These are phyloP conservation scores for Starmerella bombicola DNA, from an alignment of 805 yeast species.

Conservation along the genomic window DNA sequence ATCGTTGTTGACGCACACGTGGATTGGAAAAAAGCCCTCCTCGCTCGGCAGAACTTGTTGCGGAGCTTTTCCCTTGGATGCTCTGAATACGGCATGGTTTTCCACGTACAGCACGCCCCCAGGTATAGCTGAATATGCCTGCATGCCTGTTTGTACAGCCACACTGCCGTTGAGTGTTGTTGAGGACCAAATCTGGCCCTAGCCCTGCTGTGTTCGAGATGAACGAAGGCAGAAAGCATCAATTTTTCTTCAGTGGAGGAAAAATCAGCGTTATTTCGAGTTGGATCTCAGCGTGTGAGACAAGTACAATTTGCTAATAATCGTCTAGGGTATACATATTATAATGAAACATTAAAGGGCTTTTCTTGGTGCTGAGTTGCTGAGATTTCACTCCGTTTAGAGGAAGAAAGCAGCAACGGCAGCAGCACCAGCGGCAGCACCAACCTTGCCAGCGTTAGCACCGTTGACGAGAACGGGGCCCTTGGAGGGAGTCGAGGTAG, in stretches of 20 bases:
- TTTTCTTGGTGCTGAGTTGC: background rate
- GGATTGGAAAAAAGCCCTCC: background rate
- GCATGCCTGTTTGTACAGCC: too few species aligned
- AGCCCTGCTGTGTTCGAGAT: too few species aligned
- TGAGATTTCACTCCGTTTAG: slow-evolving; percentile 2
- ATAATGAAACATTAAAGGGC: background rate
- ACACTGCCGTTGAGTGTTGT: too few species aligned
- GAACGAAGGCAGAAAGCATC: too few species aligned
- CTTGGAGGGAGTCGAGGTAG: background rate
- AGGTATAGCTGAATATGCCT: background rate
- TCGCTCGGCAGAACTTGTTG: background rate
- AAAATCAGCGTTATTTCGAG: background rate
- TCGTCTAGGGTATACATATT: background rate
- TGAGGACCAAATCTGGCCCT: too few species aligned
- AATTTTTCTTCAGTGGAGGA: background rate
- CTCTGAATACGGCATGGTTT: background rate
- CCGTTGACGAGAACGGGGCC: slow-evolving; percentile 17
- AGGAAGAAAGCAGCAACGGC: slow-evolving; percentile 19
- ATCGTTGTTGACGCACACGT: slow-evolving; percentile 26
- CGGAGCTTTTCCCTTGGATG: too few species aligned
- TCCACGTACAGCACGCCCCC: background rate
- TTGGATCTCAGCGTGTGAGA: too few species aligned
- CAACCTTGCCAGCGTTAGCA: slow-evolving; percentile 15
- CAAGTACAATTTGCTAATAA: too few species aligned
- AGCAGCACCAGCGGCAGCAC: slow-evolving; percentile 21